Conservation (phyloP, 2,329 filamentous ascomycete species). For the Phialophora tarda region DNA sequence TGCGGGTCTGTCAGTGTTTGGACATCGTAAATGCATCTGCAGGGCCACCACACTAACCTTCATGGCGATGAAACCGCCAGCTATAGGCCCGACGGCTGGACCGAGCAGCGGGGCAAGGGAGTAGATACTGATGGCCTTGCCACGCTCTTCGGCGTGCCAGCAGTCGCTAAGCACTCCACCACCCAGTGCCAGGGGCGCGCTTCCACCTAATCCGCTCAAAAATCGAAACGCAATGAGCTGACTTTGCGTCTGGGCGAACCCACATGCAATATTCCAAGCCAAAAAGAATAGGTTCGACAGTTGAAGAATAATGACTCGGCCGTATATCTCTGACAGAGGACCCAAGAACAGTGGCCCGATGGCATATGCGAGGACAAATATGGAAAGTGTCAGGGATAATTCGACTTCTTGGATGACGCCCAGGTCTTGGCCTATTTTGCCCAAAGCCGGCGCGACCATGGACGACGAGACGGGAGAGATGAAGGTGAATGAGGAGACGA, state of each 20-base stretch:
- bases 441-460: slow-evolving; percentile 62
- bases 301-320: slow-evolving; percentile 61
- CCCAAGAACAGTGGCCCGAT: slow-evolving; percentile 59
- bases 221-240: slow-evolving; percentile 66
- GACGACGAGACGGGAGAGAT: slow-evolving; percentile 68
- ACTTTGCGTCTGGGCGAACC: slow-evolving; percentile 57
- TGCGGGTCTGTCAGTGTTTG: slow-evolving; percentile 36
- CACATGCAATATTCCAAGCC: slow-evolving; percentile 66
- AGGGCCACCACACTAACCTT: slow-evolving; percentile 40
- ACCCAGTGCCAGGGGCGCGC: slow-evolving; percentile 59
- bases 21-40: neutral
- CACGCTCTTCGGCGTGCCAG: slow-evolving; percentile 66
- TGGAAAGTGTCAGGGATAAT: slow-evolving; percentile 58
- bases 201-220: slow-evolving; percentile 64
- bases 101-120: slow-evolving; percentile 68
- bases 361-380: slow-evolving; percentile 62
- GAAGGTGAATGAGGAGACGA: slow-evolving; percentile 64
- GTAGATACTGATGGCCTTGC: slow-evolving; percentile 67
- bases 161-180: slow-evolving; percentile 62
- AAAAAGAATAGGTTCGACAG: slow-evolving; percentile 61
- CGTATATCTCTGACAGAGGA: slow-evolving; percentile 62
- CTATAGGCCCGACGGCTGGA: slow-evolving; percentile 69
- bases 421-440: slow-evolving; percentile 60
- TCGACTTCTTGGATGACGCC: slow-evolving; percentile 55
- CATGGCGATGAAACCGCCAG: slow-evolving; percentile 68